These are phyloP conservation scores for Backusella luteola DNA, from an alignment of 192 early-diverging fungal species.

Conservation along the genomic window DNA sequence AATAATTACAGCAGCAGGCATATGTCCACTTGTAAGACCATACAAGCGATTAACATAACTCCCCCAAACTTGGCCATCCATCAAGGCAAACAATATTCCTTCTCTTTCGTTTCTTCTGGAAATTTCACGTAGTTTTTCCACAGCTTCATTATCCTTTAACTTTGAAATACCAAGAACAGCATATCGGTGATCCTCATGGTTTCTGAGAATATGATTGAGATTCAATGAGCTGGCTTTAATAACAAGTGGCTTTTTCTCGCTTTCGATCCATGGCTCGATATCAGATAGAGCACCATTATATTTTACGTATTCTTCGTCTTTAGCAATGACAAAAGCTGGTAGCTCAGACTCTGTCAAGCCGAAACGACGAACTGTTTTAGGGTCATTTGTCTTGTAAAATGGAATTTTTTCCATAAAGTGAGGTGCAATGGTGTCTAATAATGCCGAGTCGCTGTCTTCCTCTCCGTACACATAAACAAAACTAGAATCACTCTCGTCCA, in stretches of 20 bases:
- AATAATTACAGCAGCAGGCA: constrained; percentile 24
- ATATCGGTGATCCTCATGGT: background rate
- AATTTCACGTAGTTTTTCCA: constrained; percentile 17
- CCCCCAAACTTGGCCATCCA: constrained; percentile 61
- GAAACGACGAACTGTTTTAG: constrained; percentile 19
- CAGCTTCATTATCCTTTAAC: constrained; percentile 20
- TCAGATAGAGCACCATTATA: constrained; percentile 22
- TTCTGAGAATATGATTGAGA: background rate
- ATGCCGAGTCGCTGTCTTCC: constrained; percentile 31
- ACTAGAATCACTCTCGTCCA: constrained; percentile 41
- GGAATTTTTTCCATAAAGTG: constrained; percentile 20
- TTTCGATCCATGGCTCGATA: constrained; percentile 57
- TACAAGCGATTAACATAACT: constrained; percentile 59
- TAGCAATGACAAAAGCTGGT: constrained; percentile 58
- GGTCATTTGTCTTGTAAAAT: constrained; percentile 41
- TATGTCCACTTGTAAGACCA: constrained; percentile 18
- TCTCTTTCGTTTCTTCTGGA: constrained; percentile 14
- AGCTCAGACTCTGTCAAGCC: constrained; percentile 17
- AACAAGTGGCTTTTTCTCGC: constrained; percentile 65
- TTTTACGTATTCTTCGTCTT: constrained; percentile 45
- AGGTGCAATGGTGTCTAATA: constrained; percentile 20
- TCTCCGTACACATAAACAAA: constrained; percentile 60
- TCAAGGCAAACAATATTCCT: constrained; percentile 56
- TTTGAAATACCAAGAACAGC: constrained; percentile 69
- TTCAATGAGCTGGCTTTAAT: constrained; percentile 27